These are phyloP conservation scores for Hygrophoropsis aurantiaca DNA, from an alignment of 768 basidiomycete species.

Conservation along the genomic window DNA sequence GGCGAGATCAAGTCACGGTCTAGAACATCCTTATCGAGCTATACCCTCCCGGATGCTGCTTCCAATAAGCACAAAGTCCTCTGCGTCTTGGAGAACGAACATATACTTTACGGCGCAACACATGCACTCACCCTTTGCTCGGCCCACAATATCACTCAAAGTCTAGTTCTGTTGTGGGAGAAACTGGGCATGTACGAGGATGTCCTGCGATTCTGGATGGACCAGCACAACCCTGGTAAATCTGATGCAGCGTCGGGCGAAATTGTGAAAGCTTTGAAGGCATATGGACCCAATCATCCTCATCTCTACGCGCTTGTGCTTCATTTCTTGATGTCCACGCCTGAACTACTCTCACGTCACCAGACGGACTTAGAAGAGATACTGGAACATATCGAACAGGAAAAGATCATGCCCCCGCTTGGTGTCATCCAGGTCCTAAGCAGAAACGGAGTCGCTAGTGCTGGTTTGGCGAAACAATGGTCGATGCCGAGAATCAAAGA, in stretches of 20 bases:
- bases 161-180: conserved; percentile 91
- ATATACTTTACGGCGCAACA: conserved; percentile 78
- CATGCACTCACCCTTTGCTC: conserved; percentile 97
- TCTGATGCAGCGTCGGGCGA: conserved; percentile 23
- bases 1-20: conserved; percentile 74
- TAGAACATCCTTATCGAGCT: conserved; percentile 97
- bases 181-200: conserved; percentile 95
- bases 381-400: conserved; percentile 75
- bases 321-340: conserved; percentile 83
- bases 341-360: conserved; percentile 71
- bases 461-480: conserved; percentile 93
- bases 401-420: conserved; percentile 85
- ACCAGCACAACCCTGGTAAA: conserved; percentile 41
- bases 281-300: conserved; percentile 71
- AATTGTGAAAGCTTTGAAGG: conserved; percentile 70
- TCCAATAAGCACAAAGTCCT: conserved; percentile 61
- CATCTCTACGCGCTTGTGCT: conserved; percentile 86
- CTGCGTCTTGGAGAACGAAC: conserved; percentile 58
- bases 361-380: conserved; percentile 67
- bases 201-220: conserved; percentile 91
- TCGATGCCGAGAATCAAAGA: conserved; percentile 75
- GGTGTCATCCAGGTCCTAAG: conserved; percentile 87
- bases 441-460: conserved; percentile 85
- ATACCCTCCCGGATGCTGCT: conserved; percentile 54
- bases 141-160: conserved; percentile 74